Evolutionary conservation across 2,329 filamentous ascomycete genomes (phyloP).

Genomic region (Nigrospora sphaerica): DNA sequence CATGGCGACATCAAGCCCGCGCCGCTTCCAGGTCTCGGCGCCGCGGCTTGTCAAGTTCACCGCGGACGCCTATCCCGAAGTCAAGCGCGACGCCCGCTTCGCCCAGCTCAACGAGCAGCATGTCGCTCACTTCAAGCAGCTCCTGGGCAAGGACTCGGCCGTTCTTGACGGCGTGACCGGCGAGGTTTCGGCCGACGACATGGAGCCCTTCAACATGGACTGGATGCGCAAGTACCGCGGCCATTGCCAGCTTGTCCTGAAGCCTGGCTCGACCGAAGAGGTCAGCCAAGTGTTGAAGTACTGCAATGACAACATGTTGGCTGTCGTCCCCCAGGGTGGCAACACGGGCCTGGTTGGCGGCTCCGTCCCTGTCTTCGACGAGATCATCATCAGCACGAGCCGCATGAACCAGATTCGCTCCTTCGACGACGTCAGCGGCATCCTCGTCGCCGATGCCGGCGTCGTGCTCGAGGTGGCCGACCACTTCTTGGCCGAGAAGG

Average conservation of each 20-base stretch:
- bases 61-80: constrained; percentile 74
- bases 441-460: constrained; percentile 84
- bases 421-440: constrained; percentile 89
- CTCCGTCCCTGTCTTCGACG: constrained; percentile 94
- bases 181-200: constrained; percentile 64
- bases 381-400: constrained; percentile 86
- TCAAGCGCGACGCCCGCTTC: constrained; percentile 76
- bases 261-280: constrained; percentile 76
- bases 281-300: constrained; percentile 88
- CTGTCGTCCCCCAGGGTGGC: constrained; percentile 93
- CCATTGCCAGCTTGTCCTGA: constrained; percentile 79
- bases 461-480: constrained; percentile 87
- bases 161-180: constrained; percentile 76
- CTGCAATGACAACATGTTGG: constrained; percentile 88
- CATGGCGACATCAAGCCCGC: constrained; percentile 18
- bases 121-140: constrained; percentile 71
- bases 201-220: constrained; percentile 90
- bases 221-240: constrained; percentile 99
- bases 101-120: constrained; percentile 67
- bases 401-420: constrained; percentile 88
- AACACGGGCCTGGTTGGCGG: constrained; percentile 96
- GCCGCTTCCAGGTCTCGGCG: constrained; percentile 17
- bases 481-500: constrained; percentile 72
- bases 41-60: constrained; percentile 61
- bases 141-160: constrained; percentile 74